Evolutionary conservation across 164 flowering plant genomes (phyloP).

Genomic region (Akebia trifoliata): DNA sequence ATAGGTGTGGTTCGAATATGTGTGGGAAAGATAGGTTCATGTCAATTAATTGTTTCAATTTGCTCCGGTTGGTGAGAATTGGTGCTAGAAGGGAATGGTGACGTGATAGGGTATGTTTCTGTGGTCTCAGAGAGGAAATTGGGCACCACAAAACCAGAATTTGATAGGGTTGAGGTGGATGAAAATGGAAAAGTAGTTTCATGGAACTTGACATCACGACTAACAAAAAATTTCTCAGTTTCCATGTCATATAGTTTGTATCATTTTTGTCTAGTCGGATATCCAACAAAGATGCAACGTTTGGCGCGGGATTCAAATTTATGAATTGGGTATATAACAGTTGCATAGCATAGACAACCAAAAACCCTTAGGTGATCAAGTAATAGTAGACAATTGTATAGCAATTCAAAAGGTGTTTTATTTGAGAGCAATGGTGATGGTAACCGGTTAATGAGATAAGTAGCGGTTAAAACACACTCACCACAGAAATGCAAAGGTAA

Average conservation of each 20-base stretch:
- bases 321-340: neutral
- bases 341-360: conserved; percentile 1
- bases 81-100: too few species aligned
- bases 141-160: too few species aligned
- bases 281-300: neutral
- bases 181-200: neutral
- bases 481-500: conserved; percentile 2
- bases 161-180: too few species aligned
- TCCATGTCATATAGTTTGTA: neutral
- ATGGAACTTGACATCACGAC: neutral
- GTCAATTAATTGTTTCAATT: too few species aligned
- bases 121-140: too few species aligned
- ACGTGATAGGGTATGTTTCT: too few species aligned
- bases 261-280: neutral
- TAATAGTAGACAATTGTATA: neutral
- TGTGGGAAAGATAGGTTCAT: too few species aligned
- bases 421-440: conserved; percentile 8
- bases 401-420: conserved; percentile 9
- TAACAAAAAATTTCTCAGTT: neutral
- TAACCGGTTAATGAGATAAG: conserved; percentile 2
- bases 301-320: neutral
- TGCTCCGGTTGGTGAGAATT: too few species aligned
- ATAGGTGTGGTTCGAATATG: too few species aligned
- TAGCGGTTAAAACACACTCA: conserved; percentile 8
- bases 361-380: neutral